Evolutionary conservation across 495 filamentous ascomycete genomes (phyloP), one percentile per base, ranked within the genome.

Genomic region (Tuber aestivum): DNA sequence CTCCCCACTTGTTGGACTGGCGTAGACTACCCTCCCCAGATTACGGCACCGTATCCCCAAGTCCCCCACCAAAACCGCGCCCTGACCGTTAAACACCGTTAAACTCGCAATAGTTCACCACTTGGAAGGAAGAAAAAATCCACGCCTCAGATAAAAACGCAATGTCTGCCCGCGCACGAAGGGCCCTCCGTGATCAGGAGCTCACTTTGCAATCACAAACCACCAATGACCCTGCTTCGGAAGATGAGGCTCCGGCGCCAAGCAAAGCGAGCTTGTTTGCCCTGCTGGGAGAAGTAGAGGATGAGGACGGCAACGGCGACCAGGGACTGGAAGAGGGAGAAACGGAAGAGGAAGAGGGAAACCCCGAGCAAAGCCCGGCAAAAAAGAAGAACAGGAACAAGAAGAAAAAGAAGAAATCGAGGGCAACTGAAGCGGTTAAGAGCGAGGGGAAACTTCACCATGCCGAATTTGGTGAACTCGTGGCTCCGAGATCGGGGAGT

Each of bases 371-470:
- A 74, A 61, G 84, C 86, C 72, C 81, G 87, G 72, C 78, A 80
- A 27, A 79, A 81, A 16, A 79, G 78, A 41, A 80, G 81, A 81
- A 86, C 84, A 90, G 83, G 82, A 89, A 85, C 84, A 86, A 76
- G 77, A 91, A 86, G 84, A 91, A 85, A 85, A 91, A 86, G 85
- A 93, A 85, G 87, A 92, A 87, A 83, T 89, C 84, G 83, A 91
- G 85, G 86, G 87, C 83, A 80, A 85, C 83, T 32, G 77, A 79
- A 3, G 71, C 23, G 1, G 72, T 40, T 21, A 69, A 45, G 77
- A 84, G 74, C 76, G 83, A 85, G 69, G 86, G 79, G 9, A 83
- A 87, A 18, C 93, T 97, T 80, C 95, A 97, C 74, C 94, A 97
- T 82, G 85, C 85, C 72, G 94, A 92, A 2, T 84, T 98, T 61